phyloP scores from a whole-genome alignment of 495 filamentous ascomycete genomes.

The Daldinia loculata region DNA sequence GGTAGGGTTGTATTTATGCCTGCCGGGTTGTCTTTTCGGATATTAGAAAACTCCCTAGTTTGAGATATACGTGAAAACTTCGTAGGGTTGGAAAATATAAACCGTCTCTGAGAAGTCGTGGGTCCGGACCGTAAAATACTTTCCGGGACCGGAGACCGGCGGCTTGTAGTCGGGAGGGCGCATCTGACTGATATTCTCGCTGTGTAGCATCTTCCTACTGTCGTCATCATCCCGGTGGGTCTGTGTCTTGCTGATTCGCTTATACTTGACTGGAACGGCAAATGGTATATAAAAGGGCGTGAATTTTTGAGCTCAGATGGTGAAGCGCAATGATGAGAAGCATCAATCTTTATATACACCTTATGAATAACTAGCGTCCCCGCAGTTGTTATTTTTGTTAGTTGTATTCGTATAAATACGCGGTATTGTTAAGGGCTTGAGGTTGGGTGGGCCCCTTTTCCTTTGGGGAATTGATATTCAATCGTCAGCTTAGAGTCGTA shows the following conservation, averaged over 20 bases:
- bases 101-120: background rate
- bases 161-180: constrained; percentile 31
- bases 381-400: background rate
- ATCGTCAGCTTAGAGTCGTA: background rate
- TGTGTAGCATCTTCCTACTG: background rate
- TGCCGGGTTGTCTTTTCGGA: background rate
- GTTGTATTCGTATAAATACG: background rate
- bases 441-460: background rate
- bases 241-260: constrained; percentile 2
- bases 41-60: background rate
- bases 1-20: background rate
- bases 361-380: background rate
- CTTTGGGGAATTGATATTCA: background rate
- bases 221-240: background rate
- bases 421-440: background rate
- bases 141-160: constrained; percentile 27
- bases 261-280: background rate
- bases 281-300: constrained; percentile 1
- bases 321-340: background rate
- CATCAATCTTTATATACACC: background rate
- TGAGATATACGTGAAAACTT: background rate
- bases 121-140: constrained; percentile 23
- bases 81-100: background rate
- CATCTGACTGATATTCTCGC: background rate
- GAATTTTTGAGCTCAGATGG: background rate